phyloP scores from a whole-genome alignment of 805 yeast genomes.

The Kazachstania kunashirensis region DNA sequence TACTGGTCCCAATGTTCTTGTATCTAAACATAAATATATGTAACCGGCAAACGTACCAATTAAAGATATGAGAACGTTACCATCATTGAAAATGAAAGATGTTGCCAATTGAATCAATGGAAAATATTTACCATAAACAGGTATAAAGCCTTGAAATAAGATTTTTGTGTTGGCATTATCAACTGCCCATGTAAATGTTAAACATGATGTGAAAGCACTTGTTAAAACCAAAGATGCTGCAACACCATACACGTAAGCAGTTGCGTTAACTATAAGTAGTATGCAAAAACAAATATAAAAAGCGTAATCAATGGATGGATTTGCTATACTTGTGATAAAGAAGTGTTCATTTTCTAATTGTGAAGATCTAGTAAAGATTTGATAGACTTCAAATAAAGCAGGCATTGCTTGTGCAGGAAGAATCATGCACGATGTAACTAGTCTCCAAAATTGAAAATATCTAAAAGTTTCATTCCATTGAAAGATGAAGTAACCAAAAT shows the following conservation, averaged over 20 bases:
- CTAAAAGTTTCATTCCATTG: constrained; percentile 12
- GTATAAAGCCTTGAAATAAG: constrained; percentile 45
- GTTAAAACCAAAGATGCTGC: constrained; percentile 13
- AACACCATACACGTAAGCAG: constrained; percentile 9
- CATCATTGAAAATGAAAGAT: constrained; percentile 38
- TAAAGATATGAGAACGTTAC: constrained; percentile 33
- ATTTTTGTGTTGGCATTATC: constrained; percentile 43
- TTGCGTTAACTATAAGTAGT: constrained; percentile 6
- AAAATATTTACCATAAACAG: constrained; percentile 46
- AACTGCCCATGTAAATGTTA: constrained; percentile 56
- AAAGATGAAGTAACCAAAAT: constrained; percentile 15
- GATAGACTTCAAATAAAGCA: constrained; percentile 21
- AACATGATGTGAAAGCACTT: constrained; percentile 21
- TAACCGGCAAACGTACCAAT: constrained; percentile 51
- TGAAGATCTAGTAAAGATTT: constrained; percentile 20
- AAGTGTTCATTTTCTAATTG: constrained; percentile 20
- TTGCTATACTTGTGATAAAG: constrained; percentile 10
- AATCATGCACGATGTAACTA: constrained; percentile 21
- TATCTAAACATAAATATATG: constrained; percentile 52
- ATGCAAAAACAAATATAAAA: constrained; percentile 21
- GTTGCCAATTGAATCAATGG: constrained; percentile 32
- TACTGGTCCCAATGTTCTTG: constrained; percentile 43
- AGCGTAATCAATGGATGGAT: constrained; percentile 16
- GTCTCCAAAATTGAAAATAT: constrained; percentile 24
- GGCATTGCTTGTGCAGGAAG: constrained; percentile 19